These are phyloP conservation scores for Orbilia javanica DNA, from an alignment of 2,329 filamentous ascomycete genomes.

Conservation along the genomic window DNA sequence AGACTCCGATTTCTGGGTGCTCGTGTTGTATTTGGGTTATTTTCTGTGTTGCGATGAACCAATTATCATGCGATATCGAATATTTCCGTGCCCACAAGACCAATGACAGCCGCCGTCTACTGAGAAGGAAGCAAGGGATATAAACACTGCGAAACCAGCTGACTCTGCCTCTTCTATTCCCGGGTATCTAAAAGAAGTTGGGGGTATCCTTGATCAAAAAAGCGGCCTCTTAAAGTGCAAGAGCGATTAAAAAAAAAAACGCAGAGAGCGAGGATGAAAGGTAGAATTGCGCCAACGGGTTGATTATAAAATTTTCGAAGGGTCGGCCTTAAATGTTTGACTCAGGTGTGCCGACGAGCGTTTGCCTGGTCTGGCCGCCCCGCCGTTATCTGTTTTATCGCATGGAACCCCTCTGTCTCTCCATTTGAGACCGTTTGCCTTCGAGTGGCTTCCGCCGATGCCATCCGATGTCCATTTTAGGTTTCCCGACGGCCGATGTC, in stretches of 20 bases:
- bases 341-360: conserved; percentile 13
- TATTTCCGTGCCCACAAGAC: conserved; percentile 12
- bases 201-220: conserved; percentile 16
- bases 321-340: conserved; percentile 27
- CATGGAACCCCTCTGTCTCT: conserved; percentile 28
- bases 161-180: conserved; percentile 1
- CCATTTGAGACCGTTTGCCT: conserved; percentile 33
- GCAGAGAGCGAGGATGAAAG: background rate
- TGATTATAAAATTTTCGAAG: conserved; percentile 38
- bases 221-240: conserved; percentile 5
- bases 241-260: background rate
- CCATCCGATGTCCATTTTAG: conserved; percentile 47
- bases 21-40: conserved; percentile 51
- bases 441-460: conserved; percentile 36
- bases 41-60: conserved; percentile 46
- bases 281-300: conserved; percentile 25
- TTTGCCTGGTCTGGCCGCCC: conserved; percentile 22
- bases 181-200: conserved; percentile 7
- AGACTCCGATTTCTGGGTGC: background rate
- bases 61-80: conserved; percentile 34
- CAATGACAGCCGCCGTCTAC: conserved; percentile 1
- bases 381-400: conserved; percentile 47
- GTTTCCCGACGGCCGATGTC: conserved; percentile 19
- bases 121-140: background rate
- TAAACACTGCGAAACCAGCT: conserved; percentile 10